These are phyloP conservation scores for Termitomyces sp. DNA, from an alignment of 768 basidiomycete genomes.

Conservation along the genomic window DNA sequence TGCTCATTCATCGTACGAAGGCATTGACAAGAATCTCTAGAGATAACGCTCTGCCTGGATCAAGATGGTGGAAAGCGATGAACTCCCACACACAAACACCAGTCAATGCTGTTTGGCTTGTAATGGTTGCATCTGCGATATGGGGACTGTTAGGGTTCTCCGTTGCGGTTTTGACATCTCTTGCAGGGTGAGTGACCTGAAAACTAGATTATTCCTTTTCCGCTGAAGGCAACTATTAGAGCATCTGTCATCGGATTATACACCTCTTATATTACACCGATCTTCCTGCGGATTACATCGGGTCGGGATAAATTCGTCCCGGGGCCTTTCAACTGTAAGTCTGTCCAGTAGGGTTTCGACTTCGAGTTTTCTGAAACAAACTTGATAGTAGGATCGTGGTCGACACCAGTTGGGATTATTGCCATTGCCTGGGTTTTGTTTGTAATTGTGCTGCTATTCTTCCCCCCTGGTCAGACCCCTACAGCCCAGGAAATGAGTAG, in stretches of 20 bases:
- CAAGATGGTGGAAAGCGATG: conserved; percentile 64
- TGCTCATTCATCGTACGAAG: background rate
- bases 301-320: conserved; percentile 55
- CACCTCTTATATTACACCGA: conserved; percentile 62
- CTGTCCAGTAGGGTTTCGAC: background rate
- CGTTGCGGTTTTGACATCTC: conserved; percentile 54
- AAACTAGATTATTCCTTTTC: background rate
- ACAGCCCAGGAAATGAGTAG: conserved; percentile 2
- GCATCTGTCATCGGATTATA: conserved; percentile 72
- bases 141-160: conserved; percentile 69
- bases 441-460: background rate
- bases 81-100: conserved; percentile 61
- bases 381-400: background rate
- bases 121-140: conserved; percentile 51
- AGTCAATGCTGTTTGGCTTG: conserved; percentile 75
- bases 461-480: background rate
- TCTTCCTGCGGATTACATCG: conserved; percentile 69
- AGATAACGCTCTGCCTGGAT: conserved; percentile 72
- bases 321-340: conserved; percentile 25
- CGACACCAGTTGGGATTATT: background rate
- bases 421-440: background rate
- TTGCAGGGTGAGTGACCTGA: background rate
- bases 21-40: conserved; percentile 20
- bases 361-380: background rate
- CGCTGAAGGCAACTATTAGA: conserved; percentile 32